Conservation (phyloP, 2,329 filamentous ascomycete species). For the Aspergillus brunneoviolaceus region DNA sequence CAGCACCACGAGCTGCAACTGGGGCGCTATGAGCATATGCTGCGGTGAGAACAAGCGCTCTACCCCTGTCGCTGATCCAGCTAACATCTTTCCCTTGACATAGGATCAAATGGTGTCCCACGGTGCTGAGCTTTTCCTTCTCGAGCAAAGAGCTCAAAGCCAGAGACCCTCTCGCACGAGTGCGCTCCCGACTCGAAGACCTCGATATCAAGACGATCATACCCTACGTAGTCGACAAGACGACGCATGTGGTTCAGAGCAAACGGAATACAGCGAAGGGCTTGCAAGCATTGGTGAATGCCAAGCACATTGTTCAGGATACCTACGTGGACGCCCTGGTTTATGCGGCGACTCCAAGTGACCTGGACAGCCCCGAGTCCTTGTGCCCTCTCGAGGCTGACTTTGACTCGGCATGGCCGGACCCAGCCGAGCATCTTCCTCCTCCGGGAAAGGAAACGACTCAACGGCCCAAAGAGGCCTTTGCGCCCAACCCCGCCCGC, state of each 20-base stretch:
- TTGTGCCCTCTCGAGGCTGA: slow-evolving; percentile 69
- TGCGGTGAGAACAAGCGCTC: slow-evolving; percentile 32
- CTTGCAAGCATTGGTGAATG: slow-evolving; percentile 81
- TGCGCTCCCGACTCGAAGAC: slow-evolving; percentile 69
- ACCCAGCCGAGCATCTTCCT: slow-evolving; percentile 69
- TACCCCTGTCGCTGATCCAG: background rate
- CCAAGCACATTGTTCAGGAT: slow-evolving; percentile 71
- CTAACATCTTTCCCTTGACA: background rate
- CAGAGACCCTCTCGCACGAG: slow-evolving; percentile 60
- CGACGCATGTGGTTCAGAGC: slow-evolving; percentile 83
- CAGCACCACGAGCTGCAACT: slow-evolving; percentile 67
- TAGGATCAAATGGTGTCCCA: slow-evolving; percentile 75
- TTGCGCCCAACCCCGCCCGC: slow-evolving; percentile 67
- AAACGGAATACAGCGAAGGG: slow-evolving; percentile 89
- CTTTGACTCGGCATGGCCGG: slow-evolving; percentile 77
- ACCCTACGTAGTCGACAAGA: slow-evolving; percentile 68
- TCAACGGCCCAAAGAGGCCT: slow-evolving; percentile 65
- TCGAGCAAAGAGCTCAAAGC: slow-evolving; percentile 67
- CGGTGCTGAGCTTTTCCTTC: slow-evolving; percentile 79
- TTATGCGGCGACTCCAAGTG: slow-evolving; percentile 54
- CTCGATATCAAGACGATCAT: slow-evolving; percentile 84
- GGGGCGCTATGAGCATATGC: slow-evolving; percentile 64
- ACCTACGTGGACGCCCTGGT: slow-evolving; percentile 72
- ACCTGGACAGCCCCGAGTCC: slow-evolving; percentile 52
- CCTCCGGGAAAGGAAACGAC: slow-evolving; percentile 73